Evolutionary conservation across 108 stramenopile species (phyloP).

Genomic region (Skeletonema menzelii): DNA sequence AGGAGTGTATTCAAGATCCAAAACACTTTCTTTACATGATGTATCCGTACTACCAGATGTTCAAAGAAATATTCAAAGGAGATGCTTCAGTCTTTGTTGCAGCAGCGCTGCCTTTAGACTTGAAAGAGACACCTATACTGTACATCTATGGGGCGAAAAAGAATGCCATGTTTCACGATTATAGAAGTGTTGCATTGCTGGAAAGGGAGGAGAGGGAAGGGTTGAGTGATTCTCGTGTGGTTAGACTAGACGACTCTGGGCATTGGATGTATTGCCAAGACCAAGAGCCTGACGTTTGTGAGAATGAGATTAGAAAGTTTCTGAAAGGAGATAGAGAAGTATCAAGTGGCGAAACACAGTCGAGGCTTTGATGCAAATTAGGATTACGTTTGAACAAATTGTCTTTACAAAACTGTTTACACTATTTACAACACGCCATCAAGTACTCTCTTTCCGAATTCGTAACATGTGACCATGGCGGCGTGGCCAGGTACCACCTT

Average conservation of each 20-base stretch:
- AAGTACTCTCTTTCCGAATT: slow-evolving; percentile 76
- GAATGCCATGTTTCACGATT: slow-evolving; percentile 54
- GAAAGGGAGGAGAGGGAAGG: slow-evolving; percentile 43
- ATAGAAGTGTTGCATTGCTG: slow-evolving; percentile 36
- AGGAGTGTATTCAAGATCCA: slow-evolving; percentile 7
- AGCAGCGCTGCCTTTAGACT: slow-evolving; percentile 32
- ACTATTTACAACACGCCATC: slow-evolving; percentile 17
- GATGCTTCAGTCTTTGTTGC: not conserved
- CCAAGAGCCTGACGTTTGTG: slow-evolving; percentile 35
- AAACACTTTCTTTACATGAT: slow-evolving; percentile 38
- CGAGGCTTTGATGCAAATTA: not conserved
- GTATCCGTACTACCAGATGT: slow-evolving; percentile 47
- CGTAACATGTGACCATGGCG: slow-evolving; percentile 95
- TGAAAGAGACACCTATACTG: slow-evolving; percentile 50
- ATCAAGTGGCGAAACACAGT: not conserved
- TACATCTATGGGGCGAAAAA: slow-evolving; percentile 53
- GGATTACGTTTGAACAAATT: no score
- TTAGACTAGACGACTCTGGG: slow-evolving; percentile 44
- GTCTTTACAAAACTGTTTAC: not conserved
- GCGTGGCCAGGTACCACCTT: slow-evolving; percentile 95
- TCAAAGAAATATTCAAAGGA: slow-evolving; percentile 12
- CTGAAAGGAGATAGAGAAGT: not conserved
- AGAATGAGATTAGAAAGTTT: slow-evolving; percentile 23
- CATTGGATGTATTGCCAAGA: slow-evolving; percentile 61
- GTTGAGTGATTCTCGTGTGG: slow-evolving; percentile 28